These are phyloP conservation scores for Trichoderma polysporum DNA, from an alignment of 2,329 filamentous ascomycete genomes.

Conservation along the genomic window DNA sequence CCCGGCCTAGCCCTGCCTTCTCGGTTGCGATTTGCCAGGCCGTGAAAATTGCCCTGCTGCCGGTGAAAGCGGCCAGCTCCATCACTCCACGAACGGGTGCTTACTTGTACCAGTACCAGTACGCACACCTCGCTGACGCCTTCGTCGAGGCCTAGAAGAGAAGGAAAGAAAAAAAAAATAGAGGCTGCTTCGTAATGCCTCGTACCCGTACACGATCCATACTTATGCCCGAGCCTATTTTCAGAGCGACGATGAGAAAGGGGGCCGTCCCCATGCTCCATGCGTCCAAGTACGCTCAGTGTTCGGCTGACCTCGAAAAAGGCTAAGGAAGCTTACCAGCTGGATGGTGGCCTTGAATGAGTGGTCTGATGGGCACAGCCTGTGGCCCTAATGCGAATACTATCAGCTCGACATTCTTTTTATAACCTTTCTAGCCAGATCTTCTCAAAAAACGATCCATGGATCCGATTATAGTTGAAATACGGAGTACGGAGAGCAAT, in stretches of 20 bases:
- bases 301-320: neutral
- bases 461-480: neutral
- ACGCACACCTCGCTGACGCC: neutral
- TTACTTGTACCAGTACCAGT: neutral
- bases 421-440: slow-evolving; percentile 15
- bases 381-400: neutral
- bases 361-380: slow-evolving; percentile 3
- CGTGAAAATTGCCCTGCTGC: neutral
- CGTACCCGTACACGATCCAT: neutral
- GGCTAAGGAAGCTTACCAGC: neutral
- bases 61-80: slow-evolving; percentile 2
- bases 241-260: neutral
- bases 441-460: neutral
- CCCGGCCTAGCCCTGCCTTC: neutral
- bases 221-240: neutral
- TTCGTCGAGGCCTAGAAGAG: neutral
- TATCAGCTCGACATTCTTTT: neutral
- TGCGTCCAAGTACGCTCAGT: neutral
- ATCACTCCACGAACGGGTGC: neutral
- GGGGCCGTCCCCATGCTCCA: neutral
- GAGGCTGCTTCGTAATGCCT: neutral
- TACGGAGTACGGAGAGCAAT: neutral
- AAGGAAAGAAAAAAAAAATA: neutral
- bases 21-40: neutral
- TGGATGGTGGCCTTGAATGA: neutral